phyloP scores from a whole-genome alignment of 73 alveolate species.

The Breviolum minutum region DNA sequence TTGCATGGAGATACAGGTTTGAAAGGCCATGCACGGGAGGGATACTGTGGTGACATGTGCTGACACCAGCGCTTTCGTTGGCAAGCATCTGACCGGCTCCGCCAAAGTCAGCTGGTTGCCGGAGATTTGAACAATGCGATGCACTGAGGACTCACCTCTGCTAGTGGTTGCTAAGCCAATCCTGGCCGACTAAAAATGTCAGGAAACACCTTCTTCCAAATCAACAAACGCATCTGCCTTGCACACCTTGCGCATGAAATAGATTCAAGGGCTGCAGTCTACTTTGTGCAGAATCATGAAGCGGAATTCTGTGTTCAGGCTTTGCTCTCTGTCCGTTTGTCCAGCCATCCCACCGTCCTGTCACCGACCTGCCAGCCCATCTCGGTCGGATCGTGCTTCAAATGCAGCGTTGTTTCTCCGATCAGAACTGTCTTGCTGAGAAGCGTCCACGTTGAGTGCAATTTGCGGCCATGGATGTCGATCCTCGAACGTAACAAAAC shows the following conservation, averaged over 20 bases:
- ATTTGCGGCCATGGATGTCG: conserved; percentile 59
- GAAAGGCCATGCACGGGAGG: too few relatives aligned
- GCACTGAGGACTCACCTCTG: conserved; percentile 39
- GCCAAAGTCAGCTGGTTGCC: conserved; percentile 7
- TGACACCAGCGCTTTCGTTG: too few relatives aligned
- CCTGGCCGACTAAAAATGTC: background rate
- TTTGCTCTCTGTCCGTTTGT: background rate
- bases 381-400: conserved; percentile 46
- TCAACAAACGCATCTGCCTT: too few relatives aligned
- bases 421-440: conserved; percentile 22
- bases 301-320: too few relatives aligned
- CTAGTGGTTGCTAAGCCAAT: conserved; percentile 69
- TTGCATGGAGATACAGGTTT: too few relatives aligned
- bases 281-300: too few relatives aligned
- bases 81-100: conserved; percentile 19
- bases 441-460: conserved; percentile 53
- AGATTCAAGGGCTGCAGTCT: too few relatives aligned
- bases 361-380: conserved; percentile 86
- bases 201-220: too few relatives aligned
- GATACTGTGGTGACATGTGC: too few relatives aligned
- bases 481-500: background rate
- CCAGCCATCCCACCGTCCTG: background rate
- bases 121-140: background rate
- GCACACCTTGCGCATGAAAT: too few relatives aligned
- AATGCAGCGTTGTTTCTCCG: background rate